Evolutionary conservation across 2,329 filamentous ascomycete species (phyloP).

Genomic region (Leptodontidium sp.): DNA sequence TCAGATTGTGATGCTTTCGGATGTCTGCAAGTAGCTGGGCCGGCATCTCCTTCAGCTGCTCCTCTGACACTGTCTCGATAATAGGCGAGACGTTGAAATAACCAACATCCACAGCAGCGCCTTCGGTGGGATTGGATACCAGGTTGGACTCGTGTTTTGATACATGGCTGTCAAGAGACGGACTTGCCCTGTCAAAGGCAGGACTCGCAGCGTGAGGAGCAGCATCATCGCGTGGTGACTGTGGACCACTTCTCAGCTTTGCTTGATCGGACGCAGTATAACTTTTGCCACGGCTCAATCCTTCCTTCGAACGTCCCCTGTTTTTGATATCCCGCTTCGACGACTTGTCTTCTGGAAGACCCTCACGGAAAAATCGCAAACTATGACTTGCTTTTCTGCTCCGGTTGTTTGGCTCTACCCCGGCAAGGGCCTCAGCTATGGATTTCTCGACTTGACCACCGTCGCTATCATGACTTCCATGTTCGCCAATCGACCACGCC

Average conservation of each 20-base stretch:
- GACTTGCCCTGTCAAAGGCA: background rate
- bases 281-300: constrained; percentile 31
- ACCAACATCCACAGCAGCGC: constrained; percentile 39
- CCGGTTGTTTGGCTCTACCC: constrained; percentile 67
- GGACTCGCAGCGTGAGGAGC: background rate
- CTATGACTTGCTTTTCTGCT: constrained; percentile 75
- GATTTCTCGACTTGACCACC: constrained; percentile 71
- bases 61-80: constrained; percentile 34
- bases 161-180: background rate
- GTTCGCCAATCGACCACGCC: constrained; percentile 70
- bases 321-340: constrained; percentile 58
- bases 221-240: constrained; percentile 1
- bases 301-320: constrained; percentile 45
- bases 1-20: constrained; percentile 45
- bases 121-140: constrained; percentile 32
- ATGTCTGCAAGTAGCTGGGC: constrained; percentile 45
- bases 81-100: constrained; percentile 39
- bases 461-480: constrained; percentile 59
- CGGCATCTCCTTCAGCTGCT: constrained; percentile 41
- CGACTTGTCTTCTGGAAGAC: constrained; percentile 65
- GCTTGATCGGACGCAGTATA: constrained; percentile 24
- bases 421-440: constrained; percentile 67
- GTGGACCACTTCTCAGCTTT: constrained; percentile 8
- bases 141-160: background rate
- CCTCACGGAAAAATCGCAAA: constrained; percentile 72